Base-by-base conservation (phyloP, 805 yeast species). In the Candida odintsovae region DNA sequence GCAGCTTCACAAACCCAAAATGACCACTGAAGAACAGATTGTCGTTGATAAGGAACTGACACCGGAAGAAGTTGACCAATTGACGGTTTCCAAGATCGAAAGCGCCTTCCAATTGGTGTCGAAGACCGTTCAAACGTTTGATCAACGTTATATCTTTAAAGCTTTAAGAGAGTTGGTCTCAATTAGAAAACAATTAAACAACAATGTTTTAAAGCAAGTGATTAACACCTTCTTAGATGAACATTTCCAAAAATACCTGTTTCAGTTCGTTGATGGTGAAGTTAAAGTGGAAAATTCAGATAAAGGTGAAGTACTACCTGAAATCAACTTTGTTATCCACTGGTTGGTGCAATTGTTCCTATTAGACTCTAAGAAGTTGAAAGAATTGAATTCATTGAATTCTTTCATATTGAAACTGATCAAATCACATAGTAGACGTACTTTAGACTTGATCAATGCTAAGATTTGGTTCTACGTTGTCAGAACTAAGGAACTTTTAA, bases 381-480 rank as follows among this genome's bases (percentile, higher is more conserved):
- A 63, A 19, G 68, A 72, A 50, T 69, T 82, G 50, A 76, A 78
- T 47, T 58, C 64, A 11, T 78, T 87, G 61, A 83, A 83, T 57
- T 65, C 59, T 11, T 70, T 84, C 46, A 61, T 69, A 13, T 69
- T 81, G 44, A 73, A 54, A 48, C 65, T 64, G 25, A 55, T 89
- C 61, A 75, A 77, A 48, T 65, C 73, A 13, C 84, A 84, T 69
- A 89, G 89, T 67, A 80, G 85, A 53, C 78, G 98, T 53, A 78
- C 95, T 5, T 70, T 92, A 54, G 98, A 94, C 67, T 80, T 86
- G 58, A 76, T 94, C 48, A 81, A 81, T 53, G 94, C 98, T 15
- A 92, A 90, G 65, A 75, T 86, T 50, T 94, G 98, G 98, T 94
- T 92, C 64, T 92, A 90, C 69, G 76, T 86, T 55, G 76, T 83